Evolutionary conservation across 1,284 basidiomycete species (phyloP).

Genomic region (Apiotrichum siamense): DNA sequence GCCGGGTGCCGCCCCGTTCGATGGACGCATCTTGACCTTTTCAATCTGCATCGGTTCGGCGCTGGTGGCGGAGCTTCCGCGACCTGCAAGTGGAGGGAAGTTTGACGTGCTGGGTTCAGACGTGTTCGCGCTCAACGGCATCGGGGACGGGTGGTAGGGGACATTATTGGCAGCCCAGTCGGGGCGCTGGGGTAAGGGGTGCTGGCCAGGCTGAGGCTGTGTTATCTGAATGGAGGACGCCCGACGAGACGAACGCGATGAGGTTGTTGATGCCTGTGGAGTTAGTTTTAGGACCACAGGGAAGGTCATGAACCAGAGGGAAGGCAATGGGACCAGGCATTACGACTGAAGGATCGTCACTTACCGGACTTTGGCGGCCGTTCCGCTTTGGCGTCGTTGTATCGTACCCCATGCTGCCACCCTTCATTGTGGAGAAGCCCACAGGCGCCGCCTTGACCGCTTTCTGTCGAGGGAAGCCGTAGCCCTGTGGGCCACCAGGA

Average conservation of each 20-base stretch:
- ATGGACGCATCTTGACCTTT: slow-evolving; percentile 26
- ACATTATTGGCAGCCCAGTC: slow-evolving; percentile 45
- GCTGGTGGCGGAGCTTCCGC: slow-evolving; percentile 18
- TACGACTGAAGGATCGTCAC: slow-evolving; percentile 1
- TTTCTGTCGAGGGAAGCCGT: slow-evolving; percentile 33
- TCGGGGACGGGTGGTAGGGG: slow-evolving; percentile 39
- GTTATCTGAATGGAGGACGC: slow-evolving; percentile 31
- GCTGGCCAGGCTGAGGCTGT: slow-evolving; percentile 30
- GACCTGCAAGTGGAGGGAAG: slow-evolving; percentile 36
- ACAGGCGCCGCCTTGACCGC: slow-evolving; percentile 28
- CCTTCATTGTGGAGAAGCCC: slow-evolving; percentile 8
- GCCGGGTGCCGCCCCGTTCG: slow-evolving; percentile 19
- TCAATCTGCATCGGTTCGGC: slow-evolving; percentile 45
- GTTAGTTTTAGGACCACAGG: too few relatives aligned
- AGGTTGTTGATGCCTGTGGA: slow-evolving; percentile 29
- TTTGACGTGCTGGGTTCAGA: slow-evolving; percentile 23
- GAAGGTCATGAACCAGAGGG: not conserved
- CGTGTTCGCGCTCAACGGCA: slow-evolving; percentile 8
- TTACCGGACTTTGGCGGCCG: slow-evolving; percentile 41
- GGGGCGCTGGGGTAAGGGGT: slow-evolving; percentile 40
- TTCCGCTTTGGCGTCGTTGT: slow-evolving; percentile 19
- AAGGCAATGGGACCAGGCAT: not conserved
- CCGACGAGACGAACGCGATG: slow-evolving; percentile 37
- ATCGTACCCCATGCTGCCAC: slow-evolving; percentile 1
- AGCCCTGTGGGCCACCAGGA: slow-evolving; percentile 25